A percentile compares a stretch with the other conserved stretches of the same genome.
Evolutionary conservation across 1,284 basidiomycete genomes (phyloP).

Genomic region (Ustilago crameri): DNA sequence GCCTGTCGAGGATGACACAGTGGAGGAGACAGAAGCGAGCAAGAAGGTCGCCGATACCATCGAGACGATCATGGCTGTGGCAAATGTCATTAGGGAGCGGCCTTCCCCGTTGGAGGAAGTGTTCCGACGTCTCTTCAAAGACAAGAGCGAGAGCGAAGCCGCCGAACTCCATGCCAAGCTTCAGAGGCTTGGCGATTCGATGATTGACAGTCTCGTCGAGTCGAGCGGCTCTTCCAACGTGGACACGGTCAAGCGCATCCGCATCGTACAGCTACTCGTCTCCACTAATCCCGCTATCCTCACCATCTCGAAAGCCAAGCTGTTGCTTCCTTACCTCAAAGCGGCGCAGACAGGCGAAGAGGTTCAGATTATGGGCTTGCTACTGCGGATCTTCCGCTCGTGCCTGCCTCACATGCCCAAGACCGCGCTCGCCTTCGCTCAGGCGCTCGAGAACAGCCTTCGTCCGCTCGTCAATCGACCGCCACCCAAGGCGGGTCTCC

Average conservation of each 20-base stretch:
- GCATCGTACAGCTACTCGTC: constrained; percentile 83
- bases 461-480: constrained; percentile 82
- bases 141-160: constrained; percentile 42
- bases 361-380: constrained; percentile 70
- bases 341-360: constrained; percentile 83
- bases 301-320: constrained; percentile 81
- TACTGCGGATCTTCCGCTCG: constrained; percentile 82
- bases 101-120: constrained; percentile 86
- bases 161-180: constrained; percentile 75
- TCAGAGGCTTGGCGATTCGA: constrained; percentile 79
- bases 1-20: constrained; percentile 5
- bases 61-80: constrained; percentile 82
- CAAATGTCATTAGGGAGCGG: constrained; percentile 81
- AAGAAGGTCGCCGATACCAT: constrained; percentile 71
- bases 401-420: constrained; percentile 81
- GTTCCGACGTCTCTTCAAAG: constrained; percentile 72
- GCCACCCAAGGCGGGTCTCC: constrained; percentile 41
- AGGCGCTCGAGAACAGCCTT: constrained; percentile 85
- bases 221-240: constrained; percentile 75
- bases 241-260: constrained; percentile 70
- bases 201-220: constrained; percentile 88
- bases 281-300: constrained; percentile 82
- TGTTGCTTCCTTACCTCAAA: constrained; percentile 86
- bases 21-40: constrained; percentile 24
- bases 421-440: constrained; percentile 76